These are phyloP conservation scores for Fragilaria radians DNA, from an alignment of 108 stramenopile species.

Conservation along the genomic window DNA sequence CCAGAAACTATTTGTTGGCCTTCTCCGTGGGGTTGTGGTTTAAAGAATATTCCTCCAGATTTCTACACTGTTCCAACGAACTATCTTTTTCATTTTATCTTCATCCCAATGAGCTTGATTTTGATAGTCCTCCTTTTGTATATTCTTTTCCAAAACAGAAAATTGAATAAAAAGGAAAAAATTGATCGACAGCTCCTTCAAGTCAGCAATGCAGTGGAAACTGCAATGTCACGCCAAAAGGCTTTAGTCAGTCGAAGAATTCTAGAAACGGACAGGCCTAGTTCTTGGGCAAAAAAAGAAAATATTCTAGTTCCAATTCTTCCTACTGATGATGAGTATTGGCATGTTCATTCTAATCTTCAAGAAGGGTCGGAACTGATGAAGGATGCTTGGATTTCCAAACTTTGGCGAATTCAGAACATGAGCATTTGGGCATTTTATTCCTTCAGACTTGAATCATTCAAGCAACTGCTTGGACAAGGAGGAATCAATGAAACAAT, in stretches of 20 bases:
- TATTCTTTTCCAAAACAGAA: background rate
- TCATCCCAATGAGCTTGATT: background rate
- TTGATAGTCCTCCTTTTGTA: background rate
- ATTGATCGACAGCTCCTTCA: background rate
- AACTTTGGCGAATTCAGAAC: constrained; percentile 6
- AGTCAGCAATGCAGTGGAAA: background rate
- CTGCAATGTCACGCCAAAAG: background rate
- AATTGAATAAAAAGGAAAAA: background rate
- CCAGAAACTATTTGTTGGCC: background rate
- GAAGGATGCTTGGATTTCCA: background rate
- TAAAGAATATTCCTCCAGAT: background rate
- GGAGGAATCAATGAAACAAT: background rate
- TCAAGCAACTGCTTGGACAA: background rate
- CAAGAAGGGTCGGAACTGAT: background rate
- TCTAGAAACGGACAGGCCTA: background rate
- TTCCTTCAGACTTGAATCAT: background rate
- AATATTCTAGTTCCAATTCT: background rate
- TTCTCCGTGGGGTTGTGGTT: background rate
- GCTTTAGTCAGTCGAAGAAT: background rate
- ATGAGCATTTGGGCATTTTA: constrained; percentile 3
- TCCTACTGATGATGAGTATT: background rate
- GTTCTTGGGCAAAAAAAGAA: background rate
- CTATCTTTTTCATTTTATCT: background rate
- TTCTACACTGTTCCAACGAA: background rate
- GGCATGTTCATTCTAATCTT: background rate